Conservation (phyloP, 2,329 filamentous ascomycete genomes). For the Plectosphaerella cucumerina region DNA sequence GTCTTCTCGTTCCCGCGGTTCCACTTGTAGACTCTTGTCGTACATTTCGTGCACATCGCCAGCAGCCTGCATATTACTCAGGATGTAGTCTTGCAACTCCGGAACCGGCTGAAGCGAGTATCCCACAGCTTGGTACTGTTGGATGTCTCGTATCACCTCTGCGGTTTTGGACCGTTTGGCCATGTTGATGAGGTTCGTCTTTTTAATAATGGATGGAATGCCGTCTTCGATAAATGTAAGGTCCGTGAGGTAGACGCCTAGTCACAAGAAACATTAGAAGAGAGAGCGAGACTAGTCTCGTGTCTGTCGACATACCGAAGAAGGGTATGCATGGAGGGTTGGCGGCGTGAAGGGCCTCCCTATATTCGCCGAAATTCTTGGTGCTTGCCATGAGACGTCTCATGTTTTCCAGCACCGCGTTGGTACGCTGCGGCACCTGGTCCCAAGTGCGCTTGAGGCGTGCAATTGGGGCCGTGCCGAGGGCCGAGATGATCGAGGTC, state of each 20-base stretch:
- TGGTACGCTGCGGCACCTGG: slow-evolving; percentile 82
- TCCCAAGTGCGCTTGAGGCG: slow-evolving; percentile 92
- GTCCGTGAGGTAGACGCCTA: slow-evolving; percentile 94
- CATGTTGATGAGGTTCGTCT: slow-evolving; percentile 96
- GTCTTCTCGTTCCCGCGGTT: slow-evolving; percentile 93
- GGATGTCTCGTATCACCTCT: slow-evolving; percentile 96
- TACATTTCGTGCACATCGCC: slow-evolving; percentile 99
- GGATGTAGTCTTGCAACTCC: slow-evolving; percentile 93
- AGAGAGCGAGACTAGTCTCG: neutral
- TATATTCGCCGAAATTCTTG: slow-evolving; percentile 97
- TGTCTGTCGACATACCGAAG: slow-evolving; percentile 63
- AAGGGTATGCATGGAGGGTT: slow-evolving; percentile 98
- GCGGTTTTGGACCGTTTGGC: slow-evolving; percentile 97
- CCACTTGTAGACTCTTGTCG: slow-evolving; percentile 88
- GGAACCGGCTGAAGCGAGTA: slow-evolving; percentile 85
- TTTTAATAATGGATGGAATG: slow-evolving; percentile 93
- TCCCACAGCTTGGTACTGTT: slow-evolving; percentile 98
- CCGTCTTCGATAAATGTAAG: slow-evolving; percentile 98
- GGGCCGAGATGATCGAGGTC: slow-evolving; percentile 94
- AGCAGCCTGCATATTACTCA: slow-evolving; percentile 92
- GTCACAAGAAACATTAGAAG: neutral
- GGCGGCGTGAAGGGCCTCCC: slow-evolving; percentile 85
- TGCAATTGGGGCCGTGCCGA: slow-evolving; percentile 92
- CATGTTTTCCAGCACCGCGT: slow-evolving; percentile 80
- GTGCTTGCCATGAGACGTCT: slow-evolving; percentile 92